Evolutionary conservation across 495 filamentous ascomycete genomes (phyloP).

Genomic region (Penicillium verhagenii): DNA sequence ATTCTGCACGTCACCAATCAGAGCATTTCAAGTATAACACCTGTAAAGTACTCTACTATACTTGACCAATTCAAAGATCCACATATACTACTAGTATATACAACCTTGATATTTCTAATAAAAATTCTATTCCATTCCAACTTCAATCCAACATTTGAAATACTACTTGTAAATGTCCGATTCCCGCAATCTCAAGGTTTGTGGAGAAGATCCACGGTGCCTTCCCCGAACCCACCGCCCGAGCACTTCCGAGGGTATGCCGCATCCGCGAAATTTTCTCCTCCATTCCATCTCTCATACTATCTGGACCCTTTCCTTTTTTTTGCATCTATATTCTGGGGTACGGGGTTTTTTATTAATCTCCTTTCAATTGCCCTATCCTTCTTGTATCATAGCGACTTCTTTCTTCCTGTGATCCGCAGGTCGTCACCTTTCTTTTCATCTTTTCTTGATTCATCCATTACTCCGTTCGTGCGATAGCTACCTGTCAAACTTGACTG

Average conservation of each 20-base stretch:
- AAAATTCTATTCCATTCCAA: no score
- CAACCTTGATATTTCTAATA: no score
- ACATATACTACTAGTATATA: no score
- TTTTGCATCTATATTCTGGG: constrained; percentile 29
- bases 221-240: constrained; percentile 39
- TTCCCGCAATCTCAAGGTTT: constrained; percentile 5
- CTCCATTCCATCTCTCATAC: constrained; percentile 29
- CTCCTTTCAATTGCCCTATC: constrained; percentile 42
- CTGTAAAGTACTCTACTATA: not conserved
- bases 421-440: constrained; percentile 17
- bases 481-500: constrained; percentile 14
- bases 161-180: not conserved
- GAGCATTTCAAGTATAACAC: not conserved
- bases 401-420: constrained; percentile 25
- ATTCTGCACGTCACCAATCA: not conserved
- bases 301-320: constrained; percentile 29
- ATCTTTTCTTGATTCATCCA: constrained; percentile 16
- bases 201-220: constrained; percentile 26
- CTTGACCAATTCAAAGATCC: not conserved
- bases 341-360: constrained; percentile 39
- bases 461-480: constrained; percentile 20
- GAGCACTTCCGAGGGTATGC: constrained; percentile 48
- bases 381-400: constrained; percentile 39
- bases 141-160: no score
- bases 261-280: constrained; percentile 49